Percentiles rank a stretch among this genome's conserved stretches.
These are phyloP conservation scores for Knufia petricola DNA, from an alignment of 2,329 filamentous ascomycete genomes.

Conservation along the genomic window DNA sequence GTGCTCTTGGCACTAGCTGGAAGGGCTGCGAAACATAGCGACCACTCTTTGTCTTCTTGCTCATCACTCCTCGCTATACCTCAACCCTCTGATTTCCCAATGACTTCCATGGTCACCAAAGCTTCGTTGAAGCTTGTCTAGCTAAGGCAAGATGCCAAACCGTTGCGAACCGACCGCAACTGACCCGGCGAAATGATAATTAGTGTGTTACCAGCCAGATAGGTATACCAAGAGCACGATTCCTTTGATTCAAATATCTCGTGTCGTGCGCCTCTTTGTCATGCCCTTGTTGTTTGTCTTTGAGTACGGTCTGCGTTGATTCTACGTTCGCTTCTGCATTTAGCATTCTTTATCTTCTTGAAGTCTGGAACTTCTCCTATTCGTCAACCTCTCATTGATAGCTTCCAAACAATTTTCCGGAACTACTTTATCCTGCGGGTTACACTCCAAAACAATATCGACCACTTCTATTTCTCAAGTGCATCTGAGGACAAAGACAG, in stretches of 20 bases:
- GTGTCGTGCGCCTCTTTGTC: background rate
- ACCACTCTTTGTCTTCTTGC: conserved; percentile 19
- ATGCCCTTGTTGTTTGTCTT: conserved; percentile 2
- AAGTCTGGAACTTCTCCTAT: conserved; percentile 4
- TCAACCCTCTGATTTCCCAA: background rate
- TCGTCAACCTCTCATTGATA: background rate
- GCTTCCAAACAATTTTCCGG: background rate
- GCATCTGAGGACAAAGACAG: too few relatives aligned
- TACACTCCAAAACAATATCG: too few relatives aligned
- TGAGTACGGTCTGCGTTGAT: background rate
- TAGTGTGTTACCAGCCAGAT: background rate
- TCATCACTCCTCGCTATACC: background rate
- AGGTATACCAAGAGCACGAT: background rate
- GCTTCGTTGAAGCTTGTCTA: conserved; percentile 25
- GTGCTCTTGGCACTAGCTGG: background rate
- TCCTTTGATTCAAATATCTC: background rate
- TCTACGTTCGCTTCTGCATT: background rate
- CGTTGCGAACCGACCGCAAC: too few relatives aligned
- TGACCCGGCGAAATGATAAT: too few relatives aligned
- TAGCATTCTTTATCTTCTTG: background rate
- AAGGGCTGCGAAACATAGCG: conserved; percentile 6
- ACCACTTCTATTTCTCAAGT: too few relatives aligned
- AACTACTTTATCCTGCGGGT: too few relatives aligned
- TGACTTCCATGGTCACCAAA: conserved; percentile 26
- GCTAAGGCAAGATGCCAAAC: too few relatives aligned